Conservation (phyloP, 306 rosid species). For the Glycine soja region DNA sequence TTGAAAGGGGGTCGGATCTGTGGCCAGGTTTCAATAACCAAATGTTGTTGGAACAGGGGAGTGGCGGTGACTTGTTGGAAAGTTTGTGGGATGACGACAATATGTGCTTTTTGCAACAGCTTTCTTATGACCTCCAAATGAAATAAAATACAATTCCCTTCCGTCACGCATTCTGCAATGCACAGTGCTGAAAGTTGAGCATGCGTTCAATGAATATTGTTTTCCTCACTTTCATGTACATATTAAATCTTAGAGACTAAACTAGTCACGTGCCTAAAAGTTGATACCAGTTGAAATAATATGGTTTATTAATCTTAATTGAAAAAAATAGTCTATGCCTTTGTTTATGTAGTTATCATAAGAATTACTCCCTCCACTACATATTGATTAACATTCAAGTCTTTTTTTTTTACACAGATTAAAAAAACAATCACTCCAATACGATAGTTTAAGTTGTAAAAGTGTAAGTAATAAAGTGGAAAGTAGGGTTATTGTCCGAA, state of each 20-base stretch:
- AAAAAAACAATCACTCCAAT: no score
- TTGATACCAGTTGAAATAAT: background rate
- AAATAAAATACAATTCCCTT: conserved; percentile 45
- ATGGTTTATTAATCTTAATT: no score
- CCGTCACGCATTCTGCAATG: conserved; percentile 51
- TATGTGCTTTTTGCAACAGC: conserved; percentile 62
- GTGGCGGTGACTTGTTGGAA: conserved; percentile 53
- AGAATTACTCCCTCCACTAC: no score
- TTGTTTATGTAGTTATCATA: background rate
- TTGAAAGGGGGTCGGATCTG: conserved; percentile 8
- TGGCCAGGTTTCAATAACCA: background rate
- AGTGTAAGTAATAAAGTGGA: no score
- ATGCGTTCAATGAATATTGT: no score
- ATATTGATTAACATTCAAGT: no score
- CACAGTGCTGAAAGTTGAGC: no score
- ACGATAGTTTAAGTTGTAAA: no score
- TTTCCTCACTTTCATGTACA: conserved; percentile 12
- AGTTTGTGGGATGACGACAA: conserved; percentile 68
- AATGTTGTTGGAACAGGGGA: conserved; percentile 36
- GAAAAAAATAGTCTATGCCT: background rate
- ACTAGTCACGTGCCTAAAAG: no score
- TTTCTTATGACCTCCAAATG: conserved; percentile 40
- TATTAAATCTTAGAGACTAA: background rate
- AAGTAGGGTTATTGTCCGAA: no score
- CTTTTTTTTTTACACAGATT: no score